A percentile compares a stretch with the other conserved stretches of the same genome.
Evolutionary conservation across 1,284 basidiomycete species (phyloP).

Genomic region (Malassezia pachydermatis): DNA sequence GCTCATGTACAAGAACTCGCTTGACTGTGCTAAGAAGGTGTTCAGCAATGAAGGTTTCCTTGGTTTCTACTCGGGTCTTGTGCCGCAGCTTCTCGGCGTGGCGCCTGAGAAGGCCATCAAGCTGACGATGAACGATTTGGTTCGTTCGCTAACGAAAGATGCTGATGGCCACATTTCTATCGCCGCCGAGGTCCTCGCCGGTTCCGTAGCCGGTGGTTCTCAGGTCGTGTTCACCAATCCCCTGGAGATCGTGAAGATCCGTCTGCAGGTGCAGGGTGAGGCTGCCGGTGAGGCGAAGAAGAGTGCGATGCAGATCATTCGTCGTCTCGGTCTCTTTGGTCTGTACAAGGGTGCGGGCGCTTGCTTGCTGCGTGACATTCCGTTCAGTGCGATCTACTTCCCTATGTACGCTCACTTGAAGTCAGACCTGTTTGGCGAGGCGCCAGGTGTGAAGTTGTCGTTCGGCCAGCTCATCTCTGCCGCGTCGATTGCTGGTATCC

Average conservation of each 20-base stretch:
- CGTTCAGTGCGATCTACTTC: conserved; percentile 57
- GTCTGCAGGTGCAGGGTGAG: conserved; percentile 91
- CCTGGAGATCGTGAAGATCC: conserved; percentile 77
- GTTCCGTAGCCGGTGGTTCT: conserved; percentile 85
- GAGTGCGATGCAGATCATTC: conserved; percentile 83
- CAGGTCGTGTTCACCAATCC: conserved; percentile 98
- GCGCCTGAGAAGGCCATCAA: conserved; percentile 98
- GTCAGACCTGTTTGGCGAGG: conserved; percentile 87
- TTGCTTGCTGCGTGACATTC: conserved; percentile 78
- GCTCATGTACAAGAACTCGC: conserved; percentile 45
- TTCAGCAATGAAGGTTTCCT: conserved; percentile 78
- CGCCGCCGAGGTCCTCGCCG: conserved; percentile 76
- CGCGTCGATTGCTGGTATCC: conserved; percentile 77
- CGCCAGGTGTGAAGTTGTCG: conserved; percentile 79
- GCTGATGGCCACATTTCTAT: conserved; percentile 83
- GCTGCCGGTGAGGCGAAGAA: conserved; percentile 66
- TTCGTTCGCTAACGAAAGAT: conserved; percentile 73
- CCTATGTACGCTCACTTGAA: conserved; percentile 58
- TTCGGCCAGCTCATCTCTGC: conserved; percentile 80
- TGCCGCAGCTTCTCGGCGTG: conserved; percentile 90
- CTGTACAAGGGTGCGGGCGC: conserved; percentile 83
- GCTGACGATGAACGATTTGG: conserved; percentile 80
- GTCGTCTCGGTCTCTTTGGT: conserved; percentile 80
- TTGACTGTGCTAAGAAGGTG: conserved; percentile 85
- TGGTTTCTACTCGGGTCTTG: conserved; percentile 94